Evolutionary conservation across 2,329 filamentous ascomycete species (phyloP).

Genomic region (Microcyclosporella mali): DNA sequence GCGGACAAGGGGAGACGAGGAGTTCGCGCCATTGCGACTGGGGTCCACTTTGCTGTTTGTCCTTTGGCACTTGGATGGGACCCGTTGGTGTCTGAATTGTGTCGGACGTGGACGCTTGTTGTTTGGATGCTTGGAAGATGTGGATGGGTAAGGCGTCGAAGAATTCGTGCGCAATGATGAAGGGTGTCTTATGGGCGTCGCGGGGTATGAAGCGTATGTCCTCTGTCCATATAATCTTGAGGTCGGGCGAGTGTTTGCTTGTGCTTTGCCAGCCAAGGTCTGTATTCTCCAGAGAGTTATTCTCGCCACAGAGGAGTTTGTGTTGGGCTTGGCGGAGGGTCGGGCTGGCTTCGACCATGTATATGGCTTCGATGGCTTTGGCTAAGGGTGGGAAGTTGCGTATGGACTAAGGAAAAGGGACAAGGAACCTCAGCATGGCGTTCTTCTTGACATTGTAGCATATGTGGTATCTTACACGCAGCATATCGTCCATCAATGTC

Average conservation of each 20-base stretch:
- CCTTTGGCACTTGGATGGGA: constrained; percentile 37
- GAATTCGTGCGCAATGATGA: constrained; percentile 96
- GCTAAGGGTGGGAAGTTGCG: constrained; percentile 74
- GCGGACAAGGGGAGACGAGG: constrained; percentile 59
- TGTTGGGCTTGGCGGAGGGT: constrained; percentile 72
- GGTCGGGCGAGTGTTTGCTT: constrained; percentile 66
- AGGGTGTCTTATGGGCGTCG: constrained; percentile 63
- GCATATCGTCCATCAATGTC: constrained; percentile 93
- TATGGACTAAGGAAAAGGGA: constrained; percentile 59
- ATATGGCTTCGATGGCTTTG: constrained; percentile 74
- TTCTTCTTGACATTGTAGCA: not conserved
- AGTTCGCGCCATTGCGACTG: constrained; percentile 73
- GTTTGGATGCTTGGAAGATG: constrained; percentile 86
- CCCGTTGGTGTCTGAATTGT: constrained; percentile 44
- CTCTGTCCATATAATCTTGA: constrained; percentile 80
- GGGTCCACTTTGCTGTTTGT: constrained; percentile 18
- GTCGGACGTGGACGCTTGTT: too few relatives aligned
- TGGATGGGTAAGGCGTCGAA: constrained; percentile 97
- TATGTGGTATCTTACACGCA: constrained; percentile 57
- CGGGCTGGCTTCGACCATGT: constrained; percentile 88
- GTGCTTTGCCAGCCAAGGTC: constrained; percentile 67
- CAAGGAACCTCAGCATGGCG: constrained; percentile 13
- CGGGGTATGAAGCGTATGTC: constrained; percentile 76
- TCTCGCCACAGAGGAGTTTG: constrained; percentile 66
- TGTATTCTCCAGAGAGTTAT: constrained; percentile 61